phyloP scores from a whole-genome alignment of 768 basidiomycete genomes.

The Termitomyces eurrhizus region DNA sequence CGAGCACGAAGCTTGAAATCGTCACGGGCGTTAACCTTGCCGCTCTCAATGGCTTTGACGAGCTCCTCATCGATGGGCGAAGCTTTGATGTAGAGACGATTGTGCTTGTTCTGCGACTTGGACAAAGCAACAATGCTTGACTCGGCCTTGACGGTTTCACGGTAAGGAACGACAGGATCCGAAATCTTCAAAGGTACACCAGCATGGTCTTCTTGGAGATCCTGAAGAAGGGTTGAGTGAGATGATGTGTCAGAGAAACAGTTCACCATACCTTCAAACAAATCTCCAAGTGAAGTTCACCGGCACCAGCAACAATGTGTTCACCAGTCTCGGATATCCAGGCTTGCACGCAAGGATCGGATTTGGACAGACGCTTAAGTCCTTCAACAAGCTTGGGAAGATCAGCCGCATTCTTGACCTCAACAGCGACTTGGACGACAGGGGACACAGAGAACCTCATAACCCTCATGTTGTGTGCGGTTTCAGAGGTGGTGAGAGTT shows the following conservation, averaged over 20 bases:
- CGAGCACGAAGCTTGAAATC: conserved; percentile 97
- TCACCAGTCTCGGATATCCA: conserved; percentile 90
- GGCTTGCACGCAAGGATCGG: conserved; percentile 97
- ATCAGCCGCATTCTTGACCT: conserved; percentile 99
- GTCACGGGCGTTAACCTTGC: conserved; percentile 83
- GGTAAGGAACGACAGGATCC: conserved; percentile 93
- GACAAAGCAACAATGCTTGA: conserved; percentile 94
- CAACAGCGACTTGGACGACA: conserved; percentile 97
- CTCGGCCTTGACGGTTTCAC: conserved; percentile 95
- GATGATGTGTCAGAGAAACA: not conserved
- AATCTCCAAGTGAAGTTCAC: conserved; percentile 98
- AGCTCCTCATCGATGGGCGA: conserved; percentile 92
- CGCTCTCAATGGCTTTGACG: conserved; percentile 84
- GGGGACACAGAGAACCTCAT: conserved; percentile 99
- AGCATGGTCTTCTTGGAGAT: conserved; percentile 98
- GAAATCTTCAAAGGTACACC: conserved; percentile 98
- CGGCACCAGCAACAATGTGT: conserved; percentile 98
- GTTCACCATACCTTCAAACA: conserved; percentile 77
- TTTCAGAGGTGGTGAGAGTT: conserved; percentile 95
- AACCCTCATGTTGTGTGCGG: conserved; percentile 99
- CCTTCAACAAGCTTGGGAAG: conserved; percentile 99
- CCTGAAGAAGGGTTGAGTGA: conserved; percentile 38
- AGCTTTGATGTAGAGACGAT: conserved; percentile 93
- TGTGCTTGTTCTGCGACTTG: conserved; percentile 99
- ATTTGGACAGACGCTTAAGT: conserved; percentile 99